Base-by-base conservation (phyloP, 352 stramenopile species). In the Plasmopara muralis region DNA sequence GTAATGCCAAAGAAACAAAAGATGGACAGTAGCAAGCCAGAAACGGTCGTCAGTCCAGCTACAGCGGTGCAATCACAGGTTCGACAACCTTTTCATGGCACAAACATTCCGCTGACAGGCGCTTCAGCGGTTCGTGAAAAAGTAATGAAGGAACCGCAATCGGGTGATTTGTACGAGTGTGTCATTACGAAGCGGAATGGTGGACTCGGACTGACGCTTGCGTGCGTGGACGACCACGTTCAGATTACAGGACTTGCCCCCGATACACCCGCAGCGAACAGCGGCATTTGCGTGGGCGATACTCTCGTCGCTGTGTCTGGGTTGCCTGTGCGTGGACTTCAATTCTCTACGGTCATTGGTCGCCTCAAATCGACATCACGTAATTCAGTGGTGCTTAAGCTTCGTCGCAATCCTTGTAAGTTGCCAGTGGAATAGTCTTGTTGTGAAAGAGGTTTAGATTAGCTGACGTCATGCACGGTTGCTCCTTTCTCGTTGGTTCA, bases 151-250 rank as follows among this genome's bases (percentile, higher is more conserved):
- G 79, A 89, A 41, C 74, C 79, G 6, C 79, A 89, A 50, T 87
- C 76, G 2, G 78, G 78, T 3, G 79, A 89, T 50, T 45, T 89
- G n/a, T 89, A 89, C 71, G 79, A 89, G 64, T 89, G 79, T 44
- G 77, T 89, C 35, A 89, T 89, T 64, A 89, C 76, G 39, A 89
- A 89, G 50, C 66, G 76, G 8, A 89, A 89, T 53, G 79, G 79
- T 28, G 77, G 79, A 9, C 65, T 89, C 14, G 79, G 79, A 30
- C 60, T 89, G 38, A 89, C 79, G 40, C 70, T 90, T 7, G 79
- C 79, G 14, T 90, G 79, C 49, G 79, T 90, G 42, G 79, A 90
- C 60, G 77, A 88, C 63, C 79, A 90, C 67, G 79, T 90, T 20
- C 79, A 90, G 62, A 90, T 90, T 65, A 90, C 76, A 43, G 79